Evolutionary conservation across 179 eudicot species (phyloP).

Genomic region (Silene coronaria): DNA sequence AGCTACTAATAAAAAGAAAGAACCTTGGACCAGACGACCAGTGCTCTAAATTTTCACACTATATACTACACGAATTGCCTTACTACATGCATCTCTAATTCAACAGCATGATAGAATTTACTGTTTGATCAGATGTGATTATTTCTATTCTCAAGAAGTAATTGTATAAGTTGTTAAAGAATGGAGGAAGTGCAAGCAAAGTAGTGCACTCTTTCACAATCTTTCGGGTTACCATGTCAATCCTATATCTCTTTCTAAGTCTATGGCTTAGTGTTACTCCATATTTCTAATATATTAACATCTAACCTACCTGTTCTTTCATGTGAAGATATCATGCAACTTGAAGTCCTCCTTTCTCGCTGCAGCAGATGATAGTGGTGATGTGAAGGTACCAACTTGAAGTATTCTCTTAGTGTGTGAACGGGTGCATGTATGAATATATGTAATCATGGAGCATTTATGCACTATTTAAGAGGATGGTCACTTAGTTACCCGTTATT

Average conservation of each 20-base stretch:
- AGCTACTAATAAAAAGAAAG: no score
- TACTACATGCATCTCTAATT: not conserved
- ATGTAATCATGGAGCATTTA: not conserved
- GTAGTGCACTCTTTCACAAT: not conserved
- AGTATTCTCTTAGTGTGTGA: not conserved
- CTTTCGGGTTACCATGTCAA: not conserved
- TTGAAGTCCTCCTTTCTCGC: slow-evolving; percentile 79
- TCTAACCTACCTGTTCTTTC: slow-evolving; percentile 8
- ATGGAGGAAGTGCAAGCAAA: not conserved
- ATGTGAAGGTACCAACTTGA: slow-evolving; percentile 72
- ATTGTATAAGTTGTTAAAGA: not conserved
- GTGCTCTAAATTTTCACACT: no score
- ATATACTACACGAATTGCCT: not conserved
- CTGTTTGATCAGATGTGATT: not conserved
- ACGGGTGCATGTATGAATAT: not conserved
- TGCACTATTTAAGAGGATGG: not conserved
- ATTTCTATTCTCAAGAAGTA: not conserved
- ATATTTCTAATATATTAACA: not conserved
- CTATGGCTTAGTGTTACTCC: not conserved
- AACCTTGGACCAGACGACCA: no score
- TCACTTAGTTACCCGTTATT: not conserved
- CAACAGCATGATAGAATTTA: not conserved
- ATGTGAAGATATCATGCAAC: slow-evolving; percentile 66
- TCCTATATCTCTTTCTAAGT: not conserved
- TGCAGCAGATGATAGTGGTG: slow-evolving; percentile 92